Conservation (phyloP, 176 grass and related monocot genomes). For the Oryza nivara region DNA sequence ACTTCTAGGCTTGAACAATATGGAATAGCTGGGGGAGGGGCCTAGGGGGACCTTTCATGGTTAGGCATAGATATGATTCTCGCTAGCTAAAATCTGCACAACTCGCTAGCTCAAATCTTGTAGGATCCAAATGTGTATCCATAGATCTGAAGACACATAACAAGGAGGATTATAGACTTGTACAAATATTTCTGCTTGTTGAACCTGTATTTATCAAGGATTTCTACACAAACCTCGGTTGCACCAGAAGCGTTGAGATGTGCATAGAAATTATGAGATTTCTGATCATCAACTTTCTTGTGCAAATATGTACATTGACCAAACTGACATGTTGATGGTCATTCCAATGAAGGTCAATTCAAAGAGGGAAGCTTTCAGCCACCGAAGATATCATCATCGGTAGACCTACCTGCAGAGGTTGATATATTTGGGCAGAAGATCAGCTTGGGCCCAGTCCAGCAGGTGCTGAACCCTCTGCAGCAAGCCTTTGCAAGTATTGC, state of each 20-base stretch:
- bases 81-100: background rate
- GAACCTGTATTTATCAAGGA: background rate
- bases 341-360: constrained; percentile 72
- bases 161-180: background rate
- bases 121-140: background rate
- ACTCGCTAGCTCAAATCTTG: background rate
- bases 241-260: background rate
- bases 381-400: constrained; percentile 61
- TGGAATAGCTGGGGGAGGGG: background rate
- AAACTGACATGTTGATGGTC: constrained; percentile 2
- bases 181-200: background rate
- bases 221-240: background rate
- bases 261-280: constrained; percentile 1
- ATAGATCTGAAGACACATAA: background rate
- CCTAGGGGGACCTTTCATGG: background rate
- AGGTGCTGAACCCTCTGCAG: constrained; percentile 65
- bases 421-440: constrained; percentile 90
- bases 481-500: constrained; percentile 67
- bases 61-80: background rate
- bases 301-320: background rate
- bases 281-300: background rate
- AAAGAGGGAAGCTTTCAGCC: constrained; percentile 87
- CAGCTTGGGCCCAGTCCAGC: constrained; percentile 67
- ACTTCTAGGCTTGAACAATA: background rate
- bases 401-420: constrained; percentile 71